These are phyloP conservation scores for Arctostaphylos glauca DNA, from an alignment of 148 eudicot genomes.

Conservation along the genomic window DNA sequence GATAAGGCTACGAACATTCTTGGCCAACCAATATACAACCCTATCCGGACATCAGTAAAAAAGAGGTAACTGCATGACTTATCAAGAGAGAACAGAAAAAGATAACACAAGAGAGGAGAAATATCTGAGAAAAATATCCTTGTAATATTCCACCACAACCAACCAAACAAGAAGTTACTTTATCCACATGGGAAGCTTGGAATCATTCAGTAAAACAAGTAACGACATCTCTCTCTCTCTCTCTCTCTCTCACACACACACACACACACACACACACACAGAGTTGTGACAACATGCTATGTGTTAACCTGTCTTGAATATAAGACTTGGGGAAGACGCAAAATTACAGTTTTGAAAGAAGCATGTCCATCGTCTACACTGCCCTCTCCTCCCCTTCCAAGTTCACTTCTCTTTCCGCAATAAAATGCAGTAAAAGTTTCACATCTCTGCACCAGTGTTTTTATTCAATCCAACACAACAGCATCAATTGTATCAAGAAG, in stretches of 20 bases:
- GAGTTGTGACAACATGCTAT: not conserved
- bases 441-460: constrained; percentile 14
- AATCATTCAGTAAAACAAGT: constrained; percentile 3
- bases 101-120: not conserved
- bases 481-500: constrained; percentile 15
- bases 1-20: constrained; percentile 3
- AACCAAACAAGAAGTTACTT: constrained; percentile 4
- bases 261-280: not conserved
- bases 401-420: constrained; percentile 24
- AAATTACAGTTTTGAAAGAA: not conserved
- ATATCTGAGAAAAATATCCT: constrained; percentile 8
- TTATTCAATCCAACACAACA: constrained; percentile 11
- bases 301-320: not conserved
- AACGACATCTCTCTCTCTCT: constrained; percentile 2
- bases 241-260: not conserved
- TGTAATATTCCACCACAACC: constrained; percentile 13
- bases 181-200: constrained; percentile 8
- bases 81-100: not conserved
- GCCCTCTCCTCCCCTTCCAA: constrained; percentile 42
- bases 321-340: not conserved
- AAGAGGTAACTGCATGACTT: not conserved
- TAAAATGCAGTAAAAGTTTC: constrained; percentile 20
- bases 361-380: constrained; percentile 35
- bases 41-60: not conserved
- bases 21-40: not conserved